phyloP scores from a whole-genome alignment of 2,329 filamentous ascomycete species.

The Talaromyces marneffei region DNA sequence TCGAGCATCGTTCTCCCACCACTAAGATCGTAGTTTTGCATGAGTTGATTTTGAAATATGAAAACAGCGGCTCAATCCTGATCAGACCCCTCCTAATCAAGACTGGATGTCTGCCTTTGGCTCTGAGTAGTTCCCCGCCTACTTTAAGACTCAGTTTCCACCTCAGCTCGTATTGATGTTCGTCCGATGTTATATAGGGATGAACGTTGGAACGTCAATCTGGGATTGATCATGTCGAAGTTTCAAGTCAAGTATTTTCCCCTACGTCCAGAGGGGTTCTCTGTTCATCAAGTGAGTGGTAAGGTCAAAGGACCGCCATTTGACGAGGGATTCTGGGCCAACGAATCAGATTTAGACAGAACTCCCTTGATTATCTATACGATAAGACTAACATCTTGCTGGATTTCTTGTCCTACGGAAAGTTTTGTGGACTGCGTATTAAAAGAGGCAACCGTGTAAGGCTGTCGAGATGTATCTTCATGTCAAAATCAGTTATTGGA shows the following conservation, averaged over 20 bases:
- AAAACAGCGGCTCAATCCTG: no score
- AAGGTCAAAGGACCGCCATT: not conserved
- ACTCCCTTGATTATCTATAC: not conserved
- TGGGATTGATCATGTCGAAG: not conserved
- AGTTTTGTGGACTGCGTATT: not conserved
- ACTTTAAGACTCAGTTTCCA: not conserved
- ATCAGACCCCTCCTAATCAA: not conserved
- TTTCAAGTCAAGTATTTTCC: not conserved
- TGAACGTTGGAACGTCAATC: not conserved
- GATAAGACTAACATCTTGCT: not conserved
- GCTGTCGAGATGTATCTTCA: not conserved
- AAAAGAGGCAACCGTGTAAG: not conserved
- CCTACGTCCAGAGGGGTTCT: not conserved
- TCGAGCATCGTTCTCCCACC: not conserved
- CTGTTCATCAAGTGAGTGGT: not conserved
- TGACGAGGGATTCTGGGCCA: not conserved
- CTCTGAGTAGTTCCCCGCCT: not conserved
- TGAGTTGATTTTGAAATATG: no score
- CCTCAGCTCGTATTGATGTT: not conserved
- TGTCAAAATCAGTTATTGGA: not conserved
- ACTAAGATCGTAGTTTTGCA: not conserved
- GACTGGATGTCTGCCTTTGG: not conserved
- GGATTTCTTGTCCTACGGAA: not conserved
- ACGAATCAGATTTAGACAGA: not conserved
- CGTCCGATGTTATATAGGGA: not conserved